Conservation (phyloP, 2,329 filamentous ascomycete species). For the Fusarium udum region DNA sequence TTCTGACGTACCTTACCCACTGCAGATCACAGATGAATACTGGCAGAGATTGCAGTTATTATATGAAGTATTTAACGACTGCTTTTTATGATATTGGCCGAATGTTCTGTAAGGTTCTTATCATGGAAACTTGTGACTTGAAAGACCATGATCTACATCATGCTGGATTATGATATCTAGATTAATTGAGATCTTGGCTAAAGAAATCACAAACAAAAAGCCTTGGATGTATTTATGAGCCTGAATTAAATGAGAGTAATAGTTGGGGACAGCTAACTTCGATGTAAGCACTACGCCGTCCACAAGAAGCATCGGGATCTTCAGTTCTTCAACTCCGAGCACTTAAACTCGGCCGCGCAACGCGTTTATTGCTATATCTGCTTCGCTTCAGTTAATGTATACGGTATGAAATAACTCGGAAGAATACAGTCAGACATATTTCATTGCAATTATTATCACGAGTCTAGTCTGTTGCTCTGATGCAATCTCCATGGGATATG, state of each 20-base stretch:
- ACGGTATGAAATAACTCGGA: fast-evolving
- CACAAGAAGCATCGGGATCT: background rate
- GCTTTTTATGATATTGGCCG: fast-evolving
- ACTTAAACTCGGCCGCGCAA: no score
- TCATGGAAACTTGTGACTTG: background rate
- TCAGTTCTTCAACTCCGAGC: background rate
- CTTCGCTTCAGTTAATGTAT: fast-evolving
- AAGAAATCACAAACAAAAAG: fast-evolving
- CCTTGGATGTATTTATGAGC: fast-evolving
- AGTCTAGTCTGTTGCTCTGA: background rate
- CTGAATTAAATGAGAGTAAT: no score
- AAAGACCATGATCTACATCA: background rate
- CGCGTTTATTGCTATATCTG: no score
- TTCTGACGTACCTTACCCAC: background rate
- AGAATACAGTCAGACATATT: fast-evolving
- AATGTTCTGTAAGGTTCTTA: no score
- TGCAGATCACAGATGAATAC: background rate
- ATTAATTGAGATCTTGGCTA: fast-evolving
- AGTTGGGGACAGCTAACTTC: no score
- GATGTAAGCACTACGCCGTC: background rate
- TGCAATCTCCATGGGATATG: background rate
- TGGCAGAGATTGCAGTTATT: background rate
- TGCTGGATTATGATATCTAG: background rate
- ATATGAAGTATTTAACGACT: fast-evolving
- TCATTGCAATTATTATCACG: background rate